Evolutionary conservation across 139 green algal species (phyloP), one percentile per base, ranked within the genome.

Genomic region (Micromonas pusilla): DNA sequence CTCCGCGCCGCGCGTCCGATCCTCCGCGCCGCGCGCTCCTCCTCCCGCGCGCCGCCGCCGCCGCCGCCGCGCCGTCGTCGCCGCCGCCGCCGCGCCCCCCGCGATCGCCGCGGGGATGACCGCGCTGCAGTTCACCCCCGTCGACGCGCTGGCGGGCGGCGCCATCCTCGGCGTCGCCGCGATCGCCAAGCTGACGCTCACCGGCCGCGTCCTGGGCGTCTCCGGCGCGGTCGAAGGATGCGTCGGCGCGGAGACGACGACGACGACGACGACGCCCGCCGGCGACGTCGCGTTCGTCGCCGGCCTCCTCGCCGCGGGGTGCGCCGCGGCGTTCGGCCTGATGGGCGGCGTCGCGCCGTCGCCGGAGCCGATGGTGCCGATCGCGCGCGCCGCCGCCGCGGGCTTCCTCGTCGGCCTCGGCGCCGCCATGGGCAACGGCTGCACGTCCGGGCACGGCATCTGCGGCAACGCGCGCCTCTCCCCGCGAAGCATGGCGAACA

Each of bases 381-480:
- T 52, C 19, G 25, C 32, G 73, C 25, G 73, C 2, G 39, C 70
- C 2, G 36, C 77, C 39, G n/a, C 70, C 39, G 62, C 64, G 0
- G 79, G 79, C 1, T n/a, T 73, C 20, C 66, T 83, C 16, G 72
- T 79, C 31, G 79, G 79, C 65, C 28, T 57, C 31, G 79, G 79
- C 16, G 62, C 72, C 6, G 25, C 45, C n/a, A 62, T 94, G 28
- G 91, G 91, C 63, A 92, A 91, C 81, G 90, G 91, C 32, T 96
- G 91, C 86, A 95, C 90, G 33, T 84, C 60, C 20, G 91, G 91
- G 2, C 91, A 96, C 66, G 91, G 91, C 73, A 87, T 93, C 63
- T 90, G 82, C 66, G 89, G 89, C 72, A 83, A 84, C 65, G 81
- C 86, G 2, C 76, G 87, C 21, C 64, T 84, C 25, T 77, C 45